Percentiles rank a stretch among this genome's conserved stretches.
Evolutionary conservation across 2,329 filamentous ascomycete genomes (phyloP).

Genomic region (Furcasterigmium furcatum): DNA sequence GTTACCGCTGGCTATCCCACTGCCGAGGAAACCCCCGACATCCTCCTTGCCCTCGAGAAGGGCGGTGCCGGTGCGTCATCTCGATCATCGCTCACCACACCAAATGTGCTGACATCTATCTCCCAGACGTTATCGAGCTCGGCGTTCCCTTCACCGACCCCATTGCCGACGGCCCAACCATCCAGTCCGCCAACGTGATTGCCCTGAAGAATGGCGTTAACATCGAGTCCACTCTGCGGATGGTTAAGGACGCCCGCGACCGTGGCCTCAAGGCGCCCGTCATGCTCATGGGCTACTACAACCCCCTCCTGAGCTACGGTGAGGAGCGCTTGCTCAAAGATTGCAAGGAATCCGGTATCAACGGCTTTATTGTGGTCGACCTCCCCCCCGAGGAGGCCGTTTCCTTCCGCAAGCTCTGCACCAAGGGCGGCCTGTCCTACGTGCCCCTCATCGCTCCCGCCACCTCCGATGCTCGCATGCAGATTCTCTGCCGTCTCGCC

Average conservation of each 20-base stretch:
- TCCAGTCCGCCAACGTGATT: conserved; percentile 89
- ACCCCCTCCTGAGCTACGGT: conserved; percentile 89
- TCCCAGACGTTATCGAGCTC: conserved; percentile 84
- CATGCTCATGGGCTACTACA: conserved; percentile 98
- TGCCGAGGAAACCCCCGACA: conserved; percentile 75
- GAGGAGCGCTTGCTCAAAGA: conserved; percentile 86
- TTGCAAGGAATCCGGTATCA: conserved; percentile 79
- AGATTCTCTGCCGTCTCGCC: conserved; percentile 90
- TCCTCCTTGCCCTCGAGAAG: conserved; percentile 85
- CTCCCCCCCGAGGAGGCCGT: conserved; percentile 94
- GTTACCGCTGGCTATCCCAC: conserved; percentile 92
- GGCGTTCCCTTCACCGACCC: conserved; percentile 97
- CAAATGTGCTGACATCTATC: conserved; percentile 10
- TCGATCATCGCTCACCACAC: too few species aligned
- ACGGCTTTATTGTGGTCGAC: conserved; percentile 96
- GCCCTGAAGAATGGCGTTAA: conserved; percentile 88
- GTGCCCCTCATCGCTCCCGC: conserved; percentile 95
- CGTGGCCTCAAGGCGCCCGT: conserved; percentile 78
- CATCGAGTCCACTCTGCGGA: conserved; percentile 72
- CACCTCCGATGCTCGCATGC: conserved; percentile 91
- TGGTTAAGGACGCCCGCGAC: conserved; percentile 77
- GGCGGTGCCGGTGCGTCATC: conserved; percentile 75
- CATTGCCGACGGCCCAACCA: conserved; percentile 95
- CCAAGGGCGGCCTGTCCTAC: conserved; percentile 80
- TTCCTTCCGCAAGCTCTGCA: conserved; percentile 83